Percentiles rank a stretch among this genome's conserved stretches.
phyloP scores from a whole-genome alignment of 371 early-diverging fungal species.

The Blakeslea trispora region DNA sequence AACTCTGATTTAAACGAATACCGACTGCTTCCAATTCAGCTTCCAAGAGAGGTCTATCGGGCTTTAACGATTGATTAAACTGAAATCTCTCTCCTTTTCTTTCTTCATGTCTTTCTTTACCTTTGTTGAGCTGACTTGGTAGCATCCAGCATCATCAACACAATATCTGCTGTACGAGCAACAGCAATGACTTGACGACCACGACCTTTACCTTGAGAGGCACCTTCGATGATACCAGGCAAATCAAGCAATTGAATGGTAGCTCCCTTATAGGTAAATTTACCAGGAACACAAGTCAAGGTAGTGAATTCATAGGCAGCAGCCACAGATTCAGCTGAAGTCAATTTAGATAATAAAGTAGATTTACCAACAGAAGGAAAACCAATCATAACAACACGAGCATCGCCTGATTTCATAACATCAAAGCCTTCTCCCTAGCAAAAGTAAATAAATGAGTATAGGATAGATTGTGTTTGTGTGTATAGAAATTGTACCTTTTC shows the following conservation, averaged over 20 bases:
- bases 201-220: constrained; percentile 96
- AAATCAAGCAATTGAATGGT: constrained; percentile 94
- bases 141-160: constrained; percentile 99
- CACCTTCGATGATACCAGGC: constrained; percentile 93
- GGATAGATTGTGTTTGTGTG: too few relatives aligned
- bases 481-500: constrained; percentile 88
- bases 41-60: constrained; percentile 83
- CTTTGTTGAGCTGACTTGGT: constrained; percentile 87
- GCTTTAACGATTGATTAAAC: too few relatives aligned
- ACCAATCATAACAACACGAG: constrained; percentile 97
- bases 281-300: constrained; percentile 97
- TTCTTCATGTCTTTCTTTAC: constrained; percentile 29
- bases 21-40: constrained; percentile 98
- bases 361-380: constrained; percentile 99
- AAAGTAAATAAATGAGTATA: too few relatives aligned
- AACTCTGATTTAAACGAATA: constrained; percentile 90
- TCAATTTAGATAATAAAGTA: constrained; percentile 94
- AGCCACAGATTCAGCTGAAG: constrained; percentile 94
- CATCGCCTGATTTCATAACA: constrained; percentile 98
- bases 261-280: constrained; percentile 97
- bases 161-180: constrained; percentile 96
- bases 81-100: too few relatives aligned
- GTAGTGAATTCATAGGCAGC: constrained; percentile 99
- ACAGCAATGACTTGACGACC: constrained; percentile 97
- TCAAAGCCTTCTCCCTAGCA: constrained; percentile 98